These are phyloP conservation scores for Sistotremastrum suecicum DNA, from an alignment of 768 basidiomycete species.

Conservation along the genomic window DNA sequence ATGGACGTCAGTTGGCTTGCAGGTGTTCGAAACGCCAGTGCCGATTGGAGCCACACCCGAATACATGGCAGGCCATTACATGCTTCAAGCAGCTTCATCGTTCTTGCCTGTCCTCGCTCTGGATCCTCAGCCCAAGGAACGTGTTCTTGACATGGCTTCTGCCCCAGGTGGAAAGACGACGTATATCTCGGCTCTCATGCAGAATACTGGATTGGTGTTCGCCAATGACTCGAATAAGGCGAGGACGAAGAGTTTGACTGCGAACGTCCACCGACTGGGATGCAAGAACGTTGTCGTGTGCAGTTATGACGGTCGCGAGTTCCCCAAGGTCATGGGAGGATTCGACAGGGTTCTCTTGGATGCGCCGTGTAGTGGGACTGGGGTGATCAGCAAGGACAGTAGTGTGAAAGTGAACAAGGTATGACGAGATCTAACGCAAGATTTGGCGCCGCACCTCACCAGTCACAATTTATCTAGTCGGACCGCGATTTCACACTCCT, in stretches of 20 bases:
- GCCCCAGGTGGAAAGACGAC: conserved; percentile 98
- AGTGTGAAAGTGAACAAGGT: conserved; percentile 99
- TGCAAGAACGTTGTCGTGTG: conserved; percentile 98
- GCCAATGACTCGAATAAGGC: conserved; percentile 95
- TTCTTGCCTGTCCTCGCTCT: conserved; percentile 99
- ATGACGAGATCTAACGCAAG: conserved; percentile 9
- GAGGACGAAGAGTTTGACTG: conserved; percentile 90
- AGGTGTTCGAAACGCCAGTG: conserved; percentile 91
- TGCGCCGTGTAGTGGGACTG: conserved; percentile 96
- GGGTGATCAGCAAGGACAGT: conserved; percentile 94
- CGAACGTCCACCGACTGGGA: conserved; percentile 91
- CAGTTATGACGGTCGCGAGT: conserved; percentile 93
- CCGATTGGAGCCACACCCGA: conserved; percentile 98
- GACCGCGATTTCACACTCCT: conserved; percentile 92
- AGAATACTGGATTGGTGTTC: conserved; percentile 96
- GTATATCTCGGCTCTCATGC: conserved; percentile 90
- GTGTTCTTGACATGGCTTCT: conserved; percentile 96
- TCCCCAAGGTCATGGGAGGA: conserved; percentile 97
- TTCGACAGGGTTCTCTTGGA: conserved; percentile 96
- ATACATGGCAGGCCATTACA: conserved; percentile 97
- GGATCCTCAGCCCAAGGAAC: conserved; percentile 81
- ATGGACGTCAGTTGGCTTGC: conserved; percentile 98
- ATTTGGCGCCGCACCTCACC: not conserved
- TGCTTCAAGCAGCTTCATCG: conserved; percentile 97
- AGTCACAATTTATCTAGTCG: conserved; percentile 33